Evolutionary conservation across 768 basidiomycete species (phyloP), one percentile per base, ranked within the genome.

Genomic region (Lyophyllum atratum): DNA sequence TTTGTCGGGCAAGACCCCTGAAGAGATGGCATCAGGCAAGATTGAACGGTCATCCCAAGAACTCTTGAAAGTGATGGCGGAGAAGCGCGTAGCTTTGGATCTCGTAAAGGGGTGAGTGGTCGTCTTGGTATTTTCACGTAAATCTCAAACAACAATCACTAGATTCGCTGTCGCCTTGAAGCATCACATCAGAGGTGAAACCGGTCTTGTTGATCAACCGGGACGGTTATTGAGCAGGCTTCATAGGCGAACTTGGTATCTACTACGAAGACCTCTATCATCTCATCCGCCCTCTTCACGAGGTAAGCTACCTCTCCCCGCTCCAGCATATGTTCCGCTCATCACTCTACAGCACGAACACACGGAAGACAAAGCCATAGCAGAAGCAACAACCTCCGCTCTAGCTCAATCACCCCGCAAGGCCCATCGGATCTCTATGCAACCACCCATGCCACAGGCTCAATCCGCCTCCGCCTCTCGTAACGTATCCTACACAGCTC

Each of bases 181-280:
- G 64, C 87, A 87, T 65, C 84, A 87, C 61, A 69, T 87, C 24
- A 75, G 85, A 68, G 81, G 82, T 79, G 56, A 9, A 4, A n/a
- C 5, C 10, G n/a, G 19, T 40, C 5, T 40, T 10, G 39, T 40
- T 8, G 6, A 15, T 19, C 17, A n/a, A n/a, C 29, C n/a, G 39
- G 39, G 17, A 37, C 17, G 4, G 61, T 52, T 47, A 37, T 31
- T 59, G 21, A 31, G 19, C 9, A 25, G 33, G 17, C 49, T 28
- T 7, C 39, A 4, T 55, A 82, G 82, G 83, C 1, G 86, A 86
- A 68, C 68, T 78, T 11, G 84, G 84, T 0, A 83, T 85, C 28
- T 84, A 83, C 58, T 86, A 84, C 59, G 80, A 84, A 58, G 86
- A 87, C 60, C 71, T 88, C 1, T 87, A 85, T 59, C 77, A 76